These are phyloP conservation scores for Fusarium nematophilum DNA, from an alignment of 2,329 filamentous ascomycete genomes.

Conservation along the genomic window DNA sequence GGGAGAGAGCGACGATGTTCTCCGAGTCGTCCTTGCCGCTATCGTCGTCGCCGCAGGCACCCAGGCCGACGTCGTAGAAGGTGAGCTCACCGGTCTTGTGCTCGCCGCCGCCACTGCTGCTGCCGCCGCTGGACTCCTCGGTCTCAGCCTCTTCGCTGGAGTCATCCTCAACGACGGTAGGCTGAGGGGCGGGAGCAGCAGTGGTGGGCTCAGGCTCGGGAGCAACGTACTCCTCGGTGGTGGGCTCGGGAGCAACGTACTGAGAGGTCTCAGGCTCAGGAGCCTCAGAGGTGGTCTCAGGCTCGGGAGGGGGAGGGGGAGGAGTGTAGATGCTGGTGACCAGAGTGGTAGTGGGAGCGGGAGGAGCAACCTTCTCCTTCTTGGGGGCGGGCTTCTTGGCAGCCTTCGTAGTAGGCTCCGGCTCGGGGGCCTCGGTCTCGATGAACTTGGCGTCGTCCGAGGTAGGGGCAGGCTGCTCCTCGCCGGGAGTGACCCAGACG, in stretches of 20 bases:
- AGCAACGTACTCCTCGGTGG: conserved; percentile 19
- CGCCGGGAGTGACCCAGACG: conserved; percentile 53
- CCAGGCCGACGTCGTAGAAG: conserved; percentile 77
- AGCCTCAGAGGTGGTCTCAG: conserved; percentile 31
- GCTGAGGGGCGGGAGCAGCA: conserved; percentile 26
- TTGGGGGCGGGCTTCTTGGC: conserved; percentile 28
- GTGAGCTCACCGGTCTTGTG: conserved; percentile 73
- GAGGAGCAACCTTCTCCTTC: conserved; percentile 36
- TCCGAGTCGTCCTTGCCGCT: conserved; percentile 63
- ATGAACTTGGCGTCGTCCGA: conserved; percentile 28
- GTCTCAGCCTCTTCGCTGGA: conserved; percentile 20
- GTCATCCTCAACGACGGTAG: conserved; percentile 4
- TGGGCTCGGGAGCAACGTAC: conserved; percentile 27
- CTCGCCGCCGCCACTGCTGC: conserved; percentile 30
- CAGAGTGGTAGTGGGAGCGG: conserved; percentile 36
- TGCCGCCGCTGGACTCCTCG: conserved; percentile 27
- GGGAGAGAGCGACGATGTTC: conserved; percentile 76
- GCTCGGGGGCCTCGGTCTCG: conserved; percentile 28
- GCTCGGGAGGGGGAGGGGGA: conserved; percentile 32
- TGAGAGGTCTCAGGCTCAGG: conserved; percentile 41
- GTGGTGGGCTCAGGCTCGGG: conserved; percentile 37
- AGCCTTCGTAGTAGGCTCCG: too few relatives aligned
- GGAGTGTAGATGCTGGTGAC: conserved; percentile 36
- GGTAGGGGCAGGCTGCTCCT: conserved; percentile 41
- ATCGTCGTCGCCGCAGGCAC: conserved; percentile 75